Evolutionary conservation across 331 rosid species (phyloP), one percentile per base, ranked within the genome.

Genomic region (Malus hybrid): DNA sequence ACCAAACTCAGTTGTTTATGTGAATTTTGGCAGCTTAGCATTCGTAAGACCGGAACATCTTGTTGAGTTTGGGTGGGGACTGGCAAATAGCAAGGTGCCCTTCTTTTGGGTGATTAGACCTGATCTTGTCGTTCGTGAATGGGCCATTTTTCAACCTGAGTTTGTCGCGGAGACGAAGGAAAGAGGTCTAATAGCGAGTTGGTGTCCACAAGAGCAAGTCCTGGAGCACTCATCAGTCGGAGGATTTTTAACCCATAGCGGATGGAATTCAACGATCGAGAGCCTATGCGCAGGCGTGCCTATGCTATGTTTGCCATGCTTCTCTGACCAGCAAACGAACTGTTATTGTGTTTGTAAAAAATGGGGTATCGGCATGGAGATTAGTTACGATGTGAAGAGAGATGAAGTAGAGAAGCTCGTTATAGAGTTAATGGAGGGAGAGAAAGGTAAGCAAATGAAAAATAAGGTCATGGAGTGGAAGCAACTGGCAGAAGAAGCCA

Each of bases 81-180:
- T 88, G 39, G 83, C 81, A 79, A 85, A 83, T 66, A 79, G 89
- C 66, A 75, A 80, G 73, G 56, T 60, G 4, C 80, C 58, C 3
- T 88, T 83, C 68, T 63, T 86, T 22, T 85, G 89, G 92, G 87
- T 86, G 58, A 85, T 86, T 75, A 85, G 89, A 73, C 84, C 85
- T 66, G 88, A 88, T 75, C 66, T 86, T 64, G 74, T 85, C 33
- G 58, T 22, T 3, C 78, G 68, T 6, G 79, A 82, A 15, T 66
- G 75, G 1, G 46, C 78, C 0, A 53, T 81, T 24, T 39, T 39
- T 39, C 46, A 10, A 39, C 46, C 46, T 10, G 46, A 39, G 46
- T 39, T 39, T 39, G 46, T 39, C 13, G 13, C 46, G 13, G 46
- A 39, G 46, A 39, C 13, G 4, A 9, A 39, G 46, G 46, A 10